Conservation (phyloP, 768 basidiomycete genomes). For the Rhizopogon sp. region DNA sequence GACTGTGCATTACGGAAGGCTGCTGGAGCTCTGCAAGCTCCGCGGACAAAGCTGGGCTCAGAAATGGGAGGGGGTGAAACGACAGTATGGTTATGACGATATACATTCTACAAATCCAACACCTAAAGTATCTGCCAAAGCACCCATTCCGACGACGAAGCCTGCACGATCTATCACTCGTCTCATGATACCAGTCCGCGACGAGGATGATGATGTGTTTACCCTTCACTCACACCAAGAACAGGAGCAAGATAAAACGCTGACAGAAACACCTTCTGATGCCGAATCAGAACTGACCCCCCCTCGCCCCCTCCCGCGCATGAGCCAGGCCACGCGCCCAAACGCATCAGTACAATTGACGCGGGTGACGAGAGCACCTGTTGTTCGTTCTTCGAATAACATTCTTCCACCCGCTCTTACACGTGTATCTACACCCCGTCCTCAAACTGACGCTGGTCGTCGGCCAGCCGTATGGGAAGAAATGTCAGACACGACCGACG, state of each 20-base stretch:
- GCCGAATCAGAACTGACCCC: constrained; percentile 7
- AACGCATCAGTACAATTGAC: constrained; percentile 6
- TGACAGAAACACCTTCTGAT: constrained; percentile 11
- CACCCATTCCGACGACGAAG: constrained; percentile 9
- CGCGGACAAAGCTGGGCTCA: constrained; percentile 77
- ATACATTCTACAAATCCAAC: constrained; percentile 9
- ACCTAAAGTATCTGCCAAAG: constrained; percentile 14
- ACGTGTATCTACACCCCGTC: constrained; percentile 25
- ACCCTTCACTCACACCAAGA: constrained; percentile 41
- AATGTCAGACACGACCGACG: constrained; percentile 32
- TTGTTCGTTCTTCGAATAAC: constrained; percentile 14
- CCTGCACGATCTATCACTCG: constrained; percentile 20
- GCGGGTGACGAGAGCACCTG: constrained; percentile 5
- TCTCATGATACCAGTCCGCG: constrained; percentile 22
- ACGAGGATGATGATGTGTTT: constrained; percentile 36
- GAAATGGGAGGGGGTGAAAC: constrained; percentile 74
- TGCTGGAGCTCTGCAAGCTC: constrained; percentile 78
- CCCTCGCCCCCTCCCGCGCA: constrained; percentile 2
- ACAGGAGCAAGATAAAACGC: constrained; percentile 20
- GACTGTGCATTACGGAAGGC: constrained; percentile 74
- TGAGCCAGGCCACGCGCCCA: constrained; percentile 4
- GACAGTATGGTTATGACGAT: constrained; percentile 39
- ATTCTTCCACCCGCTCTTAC: constrained; percentile 24
- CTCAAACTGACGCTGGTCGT: constrained; percentile 12
- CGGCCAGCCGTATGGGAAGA: constrained; percentile 29